phyloP scores from a whole-genome alignment of 2,329 filamentous ascomycete genomes.

The Calonectria henricotiae region DNA sequence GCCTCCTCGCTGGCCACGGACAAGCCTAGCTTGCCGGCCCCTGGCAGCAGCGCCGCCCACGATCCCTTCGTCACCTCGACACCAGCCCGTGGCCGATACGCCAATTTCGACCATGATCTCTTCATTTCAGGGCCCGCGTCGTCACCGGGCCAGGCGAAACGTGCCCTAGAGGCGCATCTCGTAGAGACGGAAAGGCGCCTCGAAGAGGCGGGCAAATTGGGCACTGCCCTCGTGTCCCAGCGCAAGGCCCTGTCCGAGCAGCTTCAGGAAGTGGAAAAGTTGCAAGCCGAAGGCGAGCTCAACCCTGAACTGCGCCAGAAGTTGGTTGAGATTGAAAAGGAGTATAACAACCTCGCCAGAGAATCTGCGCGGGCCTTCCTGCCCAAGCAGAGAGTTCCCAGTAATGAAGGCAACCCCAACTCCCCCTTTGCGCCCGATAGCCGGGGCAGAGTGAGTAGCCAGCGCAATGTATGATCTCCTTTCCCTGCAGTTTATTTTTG shows the following conservation, averaged over 20 bases:
- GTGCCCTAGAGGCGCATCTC: slow-evolving; percentile 91
- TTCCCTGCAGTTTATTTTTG: neutral
- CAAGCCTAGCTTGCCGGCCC: slow-evolving; percentile 61
- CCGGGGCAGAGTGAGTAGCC: slow-evolving; percentile 67
- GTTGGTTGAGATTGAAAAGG: slow-evolving; percentile 89
- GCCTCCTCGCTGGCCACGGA: slow-evolving; percentile 63
- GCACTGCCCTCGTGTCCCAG: slow-evolving; percentile 89
- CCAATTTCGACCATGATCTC: slow-evolving; percentile 85
- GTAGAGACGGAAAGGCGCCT: slow-evolving; percentile 93
- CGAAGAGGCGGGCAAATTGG: slow-evolving; percentile 91
- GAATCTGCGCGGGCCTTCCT: slow-evolving; percentile 93
- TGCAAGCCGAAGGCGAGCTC: slow-evolving; percentile 83
- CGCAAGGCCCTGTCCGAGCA: slow-evolving; percentile 86
- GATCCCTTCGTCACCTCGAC: slow-evolving; percentile 74
- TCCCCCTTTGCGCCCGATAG: slow-evolving; percentile 71
- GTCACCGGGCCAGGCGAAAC: slow-evolving; percentile 89
- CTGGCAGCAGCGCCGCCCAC: slow-evolving; percentile 57
- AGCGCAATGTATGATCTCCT: slow-evolving; percentile 5
- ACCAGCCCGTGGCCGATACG: slow-evolving; percentile 78
- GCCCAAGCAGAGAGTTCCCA: slow-evolving; percentile 85
- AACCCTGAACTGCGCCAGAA: slow-evolving; percentile 87
- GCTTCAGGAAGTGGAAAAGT: slow-evolving; percentile 86
- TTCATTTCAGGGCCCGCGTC: slow-evolving; percentile 83
- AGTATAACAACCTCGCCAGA: slow-evolving; percentile 93
- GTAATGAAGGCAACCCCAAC: slow-evolving; percentile 72